Percentiles rank a stretch among this genome's conserved stretches.
Evolutionary conservation across 83 land plant genomes (phyloP).

Genomic region (Picea engelmannii): DNA sequence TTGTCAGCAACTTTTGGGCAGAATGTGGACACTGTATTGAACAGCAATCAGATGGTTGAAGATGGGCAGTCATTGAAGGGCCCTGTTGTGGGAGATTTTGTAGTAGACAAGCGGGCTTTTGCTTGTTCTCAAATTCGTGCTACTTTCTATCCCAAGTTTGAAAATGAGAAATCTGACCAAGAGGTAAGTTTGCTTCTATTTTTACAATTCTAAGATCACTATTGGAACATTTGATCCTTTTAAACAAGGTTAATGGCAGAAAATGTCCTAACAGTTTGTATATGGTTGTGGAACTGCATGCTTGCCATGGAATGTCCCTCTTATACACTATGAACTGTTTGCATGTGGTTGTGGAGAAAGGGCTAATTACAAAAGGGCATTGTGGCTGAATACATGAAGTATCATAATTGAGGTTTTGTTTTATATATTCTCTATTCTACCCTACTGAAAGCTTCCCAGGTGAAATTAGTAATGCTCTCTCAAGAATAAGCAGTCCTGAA

Average conservation of each 20-base stretch:
- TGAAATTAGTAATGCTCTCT: not conserved
- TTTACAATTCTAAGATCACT: not conserved
- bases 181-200: slow-evolving; percentile 46
- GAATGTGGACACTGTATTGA: not conserved
- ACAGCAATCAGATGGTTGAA: not conserved
- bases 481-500: not conserved
- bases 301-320: not conserved
- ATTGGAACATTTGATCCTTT: not conserved
- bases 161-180: slow-evolving; percentile 86
- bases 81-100: slow-evolving; percentile 44
- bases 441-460: not conserved
- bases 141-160: slow-evolving; percentile 86
- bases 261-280: not conserved
- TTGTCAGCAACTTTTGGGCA: not conserved
- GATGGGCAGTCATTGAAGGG: slow-evolving; percentile 17
- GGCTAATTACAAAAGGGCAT: no score
- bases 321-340: not conserved
- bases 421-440: not conserved
- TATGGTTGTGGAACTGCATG: not conserved
- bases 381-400: not conserved
- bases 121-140: slow-evolving; percentile 60
- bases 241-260: not conserved
- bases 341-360: no score
- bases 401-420: not conserved
- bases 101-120: slow-evolving; percentile 54